Percentiles rank a stretch among this genome's conserved stretches.
Evolutionary conservation across 129 eudicot species (phyloP).

Genomic region (Lonicera japonica): DNA sequence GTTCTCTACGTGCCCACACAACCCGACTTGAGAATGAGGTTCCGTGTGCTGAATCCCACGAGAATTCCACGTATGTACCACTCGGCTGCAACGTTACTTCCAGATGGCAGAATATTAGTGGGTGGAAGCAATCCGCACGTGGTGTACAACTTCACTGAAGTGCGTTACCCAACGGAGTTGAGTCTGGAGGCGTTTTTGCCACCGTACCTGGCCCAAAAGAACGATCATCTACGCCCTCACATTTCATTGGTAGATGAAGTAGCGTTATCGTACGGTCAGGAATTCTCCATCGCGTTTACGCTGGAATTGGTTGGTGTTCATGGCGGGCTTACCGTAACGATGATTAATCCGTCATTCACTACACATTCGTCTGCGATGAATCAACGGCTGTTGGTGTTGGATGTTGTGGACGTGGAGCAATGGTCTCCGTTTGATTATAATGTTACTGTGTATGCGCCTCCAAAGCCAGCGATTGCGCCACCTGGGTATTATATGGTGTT

Average conservation of each 20-base stretch:
- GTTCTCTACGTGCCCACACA: constrained; percentile 32
- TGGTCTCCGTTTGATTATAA: constrained; percentile 30
- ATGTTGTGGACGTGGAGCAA: constrained; percentile 18
- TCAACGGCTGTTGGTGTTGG: constrained; percentile 59
- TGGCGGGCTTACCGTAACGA: constrained; percentile 35
- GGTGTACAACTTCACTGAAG: constrained; percentile 39
- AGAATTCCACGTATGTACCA: constrained; percentile 66
- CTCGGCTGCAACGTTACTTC: constrained; percentile 57
- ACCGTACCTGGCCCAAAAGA: constrained; percentile 45
- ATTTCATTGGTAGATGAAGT: constrained; percentile 30
- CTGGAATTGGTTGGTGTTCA: constrained; percentile 20
- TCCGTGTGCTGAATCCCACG: constrained; percentile 56
- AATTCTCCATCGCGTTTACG: constrained; percentile 31
- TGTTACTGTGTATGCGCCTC: constrained; percentile 58
- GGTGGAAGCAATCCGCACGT: constrained; percentile 76
- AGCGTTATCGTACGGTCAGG: constrained; percentile 52
- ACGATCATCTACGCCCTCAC: constrained; percentile 41
- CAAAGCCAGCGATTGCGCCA: constrained; percentile 57
- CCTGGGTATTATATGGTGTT: constrained; percentile 95
- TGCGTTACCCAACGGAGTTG: constrained; percentile 53
- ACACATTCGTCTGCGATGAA: constrained; percentile 89
- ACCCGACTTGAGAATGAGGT: constrained; percentile 35
- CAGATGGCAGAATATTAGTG: constrained; percentile 75
- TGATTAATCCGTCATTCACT: constrained; percentile 71
- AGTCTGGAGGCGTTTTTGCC: constrained; percentile 63